A percentile compares a stretch with the other conserved stretches of the same genome.
Conservation (phyloP, 1,284 basidiomycete genomes). For the Thecaphora thlaspeos region DNA sequence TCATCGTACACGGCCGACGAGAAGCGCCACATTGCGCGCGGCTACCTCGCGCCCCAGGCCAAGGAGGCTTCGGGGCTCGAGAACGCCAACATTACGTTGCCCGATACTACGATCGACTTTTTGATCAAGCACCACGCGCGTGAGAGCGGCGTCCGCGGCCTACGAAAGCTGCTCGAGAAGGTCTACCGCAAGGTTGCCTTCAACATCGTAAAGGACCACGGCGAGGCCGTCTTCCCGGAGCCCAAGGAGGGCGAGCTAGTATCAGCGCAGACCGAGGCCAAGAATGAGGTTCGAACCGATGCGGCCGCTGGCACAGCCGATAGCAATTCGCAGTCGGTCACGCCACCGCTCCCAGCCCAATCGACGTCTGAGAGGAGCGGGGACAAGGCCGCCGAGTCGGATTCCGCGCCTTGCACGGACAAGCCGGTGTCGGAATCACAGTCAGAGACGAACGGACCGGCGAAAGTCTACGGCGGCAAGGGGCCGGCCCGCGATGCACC, state of each 20-base stretch:
- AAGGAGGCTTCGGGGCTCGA: constrained; percentile 81
- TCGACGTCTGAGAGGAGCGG: no score
- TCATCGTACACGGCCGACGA: constrained; percentile 85
- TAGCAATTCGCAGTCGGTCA: constrained; percentile 56
- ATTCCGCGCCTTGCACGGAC: constrained; percentile 31
- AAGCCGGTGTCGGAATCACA: constrained; percentile 19
- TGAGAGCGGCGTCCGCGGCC: constrained; percentile 72
- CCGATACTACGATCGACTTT: constrained; percentile 70
- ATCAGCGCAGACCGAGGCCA: constrained; percentile 35
- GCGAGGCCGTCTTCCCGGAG: constrained; percentile 83
- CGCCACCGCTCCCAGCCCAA: no score
- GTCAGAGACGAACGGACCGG: no score
- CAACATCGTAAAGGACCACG: constrained; percentile 85
- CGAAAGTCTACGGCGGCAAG: no score
- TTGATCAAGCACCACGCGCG: constrained; percentile 96
- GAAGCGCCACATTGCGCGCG: constrained; percentile 86
- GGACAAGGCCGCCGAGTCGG: no score
- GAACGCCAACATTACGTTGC: constrained; percentile 51
- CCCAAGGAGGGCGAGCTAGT: constrained; percentile 58
- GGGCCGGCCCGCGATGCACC: constrained; percentile 34
- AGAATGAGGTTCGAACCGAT: background rate
- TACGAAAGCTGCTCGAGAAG: constrained; percentile 62
- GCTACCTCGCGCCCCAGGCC: constrained; percentile 90
- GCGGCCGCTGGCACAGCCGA: constrained; percentile 25
- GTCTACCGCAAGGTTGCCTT: constrained; percentile 96